Conservation (phyloP, 202 grass and related monocot genomes). For the Panicum virgatum region DNA sequence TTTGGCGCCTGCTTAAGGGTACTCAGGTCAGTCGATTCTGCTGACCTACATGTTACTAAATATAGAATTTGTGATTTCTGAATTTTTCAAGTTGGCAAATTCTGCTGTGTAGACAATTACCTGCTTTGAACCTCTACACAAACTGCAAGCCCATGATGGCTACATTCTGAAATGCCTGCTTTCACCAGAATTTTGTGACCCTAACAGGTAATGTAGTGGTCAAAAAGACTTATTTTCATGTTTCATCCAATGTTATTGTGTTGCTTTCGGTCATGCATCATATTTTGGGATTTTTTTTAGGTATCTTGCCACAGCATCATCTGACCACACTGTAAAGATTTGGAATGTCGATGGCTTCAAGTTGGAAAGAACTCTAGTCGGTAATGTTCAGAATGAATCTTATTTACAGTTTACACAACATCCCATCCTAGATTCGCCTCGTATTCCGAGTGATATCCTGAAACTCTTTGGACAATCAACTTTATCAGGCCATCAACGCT, state of each 20-base stretch:
- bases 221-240: not conserved
- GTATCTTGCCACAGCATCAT: conserved; percentile 91
- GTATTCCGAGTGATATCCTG: not conserved
- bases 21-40: conserved; percentile 59
- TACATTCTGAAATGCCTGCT: conserved; percentile 93
- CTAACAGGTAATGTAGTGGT: conserved; percentile 54
- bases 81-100: conserved; percentile 9
- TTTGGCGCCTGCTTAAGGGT: conserved; percentile 91
- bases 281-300: conserved; percentile 41
- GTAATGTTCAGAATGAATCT: conserved; percentile 39
- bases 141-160: conserved; percentile 89
- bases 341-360: conserved; percentile 97
- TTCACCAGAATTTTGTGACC: conserved; percentile 94
- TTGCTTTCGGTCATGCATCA: not conserved
- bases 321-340: conserved; percentile 93
- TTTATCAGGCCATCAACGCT: conserved; percentile 75
- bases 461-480: conserved; percentile 5
- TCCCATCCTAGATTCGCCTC: not conserved
- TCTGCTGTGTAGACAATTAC: conserved; percentile 72
- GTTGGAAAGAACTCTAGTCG: conserved; percentile 73
- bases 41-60: not conserved
- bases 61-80: conserved; percentile 20
- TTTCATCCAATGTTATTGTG: not conserved
- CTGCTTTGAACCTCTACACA: conserved; percentile 90
- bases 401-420: not conserved